Conservation (phyloP, 106 monocot species). For the Dendrobium huoshanense region DNA sequence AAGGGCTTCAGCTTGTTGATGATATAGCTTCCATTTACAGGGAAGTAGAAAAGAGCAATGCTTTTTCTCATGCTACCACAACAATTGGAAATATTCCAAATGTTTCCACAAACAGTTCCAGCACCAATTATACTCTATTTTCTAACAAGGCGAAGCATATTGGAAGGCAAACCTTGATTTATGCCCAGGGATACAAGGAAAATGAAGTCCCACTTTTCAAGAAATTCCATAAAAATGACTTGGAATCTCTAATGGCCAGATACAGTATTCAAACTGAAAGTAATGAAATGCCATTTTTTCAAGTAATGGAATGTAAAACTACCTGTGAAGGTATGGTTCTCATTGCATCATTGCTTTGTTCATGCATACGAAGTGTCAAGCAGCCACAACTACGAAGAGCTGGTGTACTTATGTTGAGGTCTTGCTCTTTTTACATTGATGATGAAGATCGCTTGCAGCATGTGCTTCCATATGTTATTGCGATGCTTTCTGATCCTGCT, state of each 20-base stretch:
- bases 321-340: slow-evolving; percentile 89
- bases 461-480: slow-evolving; percentile 89
- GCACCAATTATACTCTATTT: slow-evolving; percentile 7
- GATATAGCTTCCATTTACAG: slow-evolving; percentile 68
- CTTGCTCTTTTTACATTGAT: slow-evolving; percentile 76
- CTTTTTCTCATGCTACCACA: slow-evolving; percentile 14
- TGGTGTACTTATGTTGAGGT: slow-evolving; percentile 59
- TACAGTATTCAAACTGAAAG: slow-evolving; percentile 55
- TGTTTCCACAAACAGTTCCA: not conserved
- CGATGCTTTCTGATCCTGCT: slow-evolving; percentile 86
- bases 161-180: slow-evolving; percentile 24
- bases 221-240: slow-evolving; percentile 58
- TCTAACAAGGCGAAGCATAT: slow-evolving; percentile 15
- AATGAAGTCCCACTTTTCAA: slow-evolving; percentile 39
- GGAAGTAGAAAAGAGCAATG: slow-evolving; percentile 46
- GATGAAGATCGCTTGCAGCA: slow-evolving; percentile 94
- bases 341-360: slow-evolving; percentile 83
- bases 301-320: slow-evolving; percentile 21
- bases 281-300: slow-evolving; percentile 37
- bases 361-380: slow-evolving; percentile 83
- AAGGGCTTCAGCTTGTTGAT: slow-evolving; percentile 55
- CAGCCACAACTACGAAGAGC: slow-evolving; percentile 85
- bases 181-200: slow-evolving; percentile 26
- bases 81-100: slow-evolving; percentile 10
- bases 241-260: slow-evolving; percentile 47